Conservation (phyloP, 495 filamentous ascomycete species). For the Xylaria longipes region DNA sequence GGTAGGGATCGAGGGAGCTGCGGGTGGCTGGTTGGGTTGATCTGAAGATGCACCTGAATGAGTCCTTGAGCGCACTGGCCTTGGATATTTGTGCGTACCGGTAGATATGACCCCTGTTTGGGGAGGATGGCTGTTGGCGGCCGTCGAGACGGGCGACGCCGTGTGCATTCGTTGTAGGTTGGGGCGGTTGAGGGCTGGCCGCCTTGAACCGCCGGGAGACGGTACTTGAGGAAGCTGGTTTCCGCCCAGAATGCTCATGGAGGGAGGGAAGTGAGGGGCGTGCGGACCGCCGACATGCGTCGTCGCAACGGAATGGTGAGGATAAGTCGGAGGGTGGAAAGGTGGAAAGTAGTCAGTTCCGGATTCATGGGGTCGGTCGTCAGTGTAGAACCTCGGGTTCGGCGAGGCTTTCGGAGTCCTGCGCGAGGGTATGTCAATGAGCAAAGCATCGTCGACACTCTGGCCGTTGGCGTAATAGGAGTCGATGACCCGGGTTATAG, state of each 20-base stretch:
- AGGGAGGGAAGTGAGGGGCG: constrained; percentile 50
- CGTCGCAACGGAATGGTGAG: constrained; percentile 38
- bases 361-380: constrained; percentile 70
- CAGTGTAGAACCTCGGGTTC: constrained; percentile 65
- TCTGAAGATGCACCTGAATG: constrained; percentile 60
- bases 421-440: constrained; percentile 84
- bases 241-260: constrained; percentile 80
- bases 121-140: constrained; percentile 52
- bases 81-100: constrained; percentile 48
- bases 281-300: constrained; percentile 42
- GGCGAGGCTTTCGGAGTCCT: constrained; percentile 84
- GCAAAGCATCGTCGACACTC: constrained; percentile 83
- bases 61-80: constrained; percentile 51
- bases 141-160: constrained; percentile 72
- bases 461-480: constrained; percentile 89
- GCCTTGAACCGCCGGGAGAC: constrained; percentile 73
- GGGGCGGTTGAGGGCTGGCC: constrained; percentile 58
- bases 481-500: constrained; percentile 78
- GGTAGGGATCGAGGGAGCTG: constrained; percentile 39
- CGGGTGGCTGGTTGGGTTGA: constrained; percentile 42
- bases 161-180: constrained; percentile 74
- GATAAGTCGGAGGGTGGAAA: constrained; percentile 65
- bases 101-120: constrained; percentile 38
- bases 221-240: constrained; percentile 82
- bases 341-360: constrained; percentile 89